These are phyloP conservation scores for Exutisphaerella laricina DNA, from an alignment of 2,329 filamentous ascomycete species.

Conservation along the genomic window DNA sequence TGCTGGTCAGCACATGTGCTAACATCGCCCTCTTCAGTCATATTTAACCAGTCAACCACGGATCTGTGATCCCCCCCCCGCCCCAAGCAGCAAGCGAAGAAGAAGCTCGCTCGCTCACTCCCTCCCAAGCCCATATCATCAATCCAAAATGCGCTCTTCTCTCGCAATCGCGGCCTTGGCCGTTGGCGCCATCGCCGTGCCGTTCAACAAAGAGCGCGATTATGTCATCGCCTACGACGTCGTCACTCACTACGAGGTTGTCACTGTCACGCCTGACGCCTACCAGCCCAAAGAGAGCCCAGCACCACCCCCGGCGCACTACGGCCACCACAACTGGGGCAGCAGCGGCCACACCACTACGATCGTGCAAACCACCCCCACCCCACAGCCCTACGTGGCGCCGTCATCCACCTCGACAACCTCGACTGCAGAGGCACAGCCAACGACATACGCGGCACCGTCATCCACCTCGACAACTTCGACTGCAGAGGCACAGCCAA, in stretches of 20 bases:
- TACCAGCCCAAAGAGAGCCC: conserved; percentile 9
- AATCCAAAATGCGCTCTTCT: conserved; percentile 34
- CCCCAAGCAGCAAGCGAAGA: conserved; percentile 17
- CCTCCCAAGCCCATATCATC: conserved; percentile 17
- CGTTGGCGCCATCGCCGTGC: conserved; percentile 33
- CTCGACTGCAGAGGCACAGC: background rate
- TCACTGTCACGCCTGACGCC: conserved; percentile 32
- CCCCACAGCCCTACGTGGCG: background rate
- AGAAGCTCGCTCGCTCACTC: background rate
- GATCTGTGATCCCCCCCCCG: conserved; percentile 18
- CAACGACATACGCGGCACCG: background rate
- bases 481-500: conserved; percentile 6
- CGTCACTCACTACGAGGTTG: conserved; percentile 31
- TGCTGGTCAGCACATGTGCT: conserved; percentile 13
- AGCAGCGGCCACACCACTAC: conserved; percentile 1
- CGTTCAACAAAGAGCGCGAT: conserved; percentile 28
- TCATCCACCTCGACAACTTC: conserved; percentile 1
- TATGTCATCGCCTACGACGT: conserved; percentile 27
- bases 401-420: conserved; percentile 2
- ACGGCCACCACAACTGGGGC: conserved; percentile 20
- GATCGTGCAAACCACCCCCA: background rate
- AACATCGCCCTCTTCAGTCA: conserved; percentile 8
- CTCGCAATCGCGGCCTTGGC: conserved; percentile 34
- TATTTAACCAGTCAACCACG: conserved; percentile 10
- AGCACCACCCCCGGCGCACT: conserved; percentile 15